Evolutionary conservation across 192 early-diverging fungal species (phyloP), one percentile per base, ranked within the genome.

Genomic region (Coemansia sp.): DNA sequence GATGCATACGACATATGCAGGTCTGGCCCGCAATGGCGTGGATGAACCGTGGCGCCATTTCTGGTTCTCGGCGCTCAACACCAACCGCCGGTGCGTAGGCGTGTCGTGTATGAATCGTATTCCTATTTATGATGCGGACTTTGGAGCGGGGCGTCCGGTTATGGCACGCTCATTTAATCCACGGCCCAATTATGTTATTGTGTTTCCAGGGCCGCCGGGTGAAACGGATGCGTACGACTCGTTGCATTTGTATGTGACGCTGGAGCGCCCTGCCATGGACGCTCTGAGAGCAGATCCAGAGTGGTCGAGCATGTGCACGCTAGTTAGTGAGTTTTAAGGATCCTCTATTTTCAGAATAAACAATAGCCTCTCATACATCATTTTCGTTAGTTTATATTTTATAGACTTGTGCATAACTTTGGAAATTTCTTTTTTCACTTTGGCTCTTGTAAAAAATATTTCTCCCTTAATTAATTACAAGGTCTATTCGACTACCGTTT

Each of bases 161-260:
- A 79, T 79, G 76, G 70, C 76, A 2, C 51, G 70, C 51, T 79
- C 76, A 57, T 70, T 73, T 43, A 79, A 79, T 25, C 70, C 76
- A 0, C 49, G 76, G 6, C 66, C 63, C 4, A 79, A 79, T 57
- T 79, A 79, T 32, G 51, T 79, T 43, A 79, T 79, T 22, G 67
- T 73, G 37, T 79, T 79, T 41, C 76, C 76, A 0, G 76, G 76
- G 17, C 76, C 76, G 37, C 70, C 75, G 2, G 22, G 17, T n/a
- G 27, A 4, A 29, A 9, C 50, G 12, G 7, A 4, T 23, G 51
- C 2, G 27, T 62, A 72, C 21, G 60, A 62, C 2, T 39, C 50
- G 50, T 63, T 79, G 37, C 76, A 79, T 57, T 50, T 79, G 23
- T 79, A 79, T 25, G 70, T 79, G 10, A 73, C 70, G 4, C 60